Percentiles rank a stretch among this genome's conserved stretches.
Conservation (phyloP, 352 stramenopile species). For the Aphanomyces invadans region DNA sequence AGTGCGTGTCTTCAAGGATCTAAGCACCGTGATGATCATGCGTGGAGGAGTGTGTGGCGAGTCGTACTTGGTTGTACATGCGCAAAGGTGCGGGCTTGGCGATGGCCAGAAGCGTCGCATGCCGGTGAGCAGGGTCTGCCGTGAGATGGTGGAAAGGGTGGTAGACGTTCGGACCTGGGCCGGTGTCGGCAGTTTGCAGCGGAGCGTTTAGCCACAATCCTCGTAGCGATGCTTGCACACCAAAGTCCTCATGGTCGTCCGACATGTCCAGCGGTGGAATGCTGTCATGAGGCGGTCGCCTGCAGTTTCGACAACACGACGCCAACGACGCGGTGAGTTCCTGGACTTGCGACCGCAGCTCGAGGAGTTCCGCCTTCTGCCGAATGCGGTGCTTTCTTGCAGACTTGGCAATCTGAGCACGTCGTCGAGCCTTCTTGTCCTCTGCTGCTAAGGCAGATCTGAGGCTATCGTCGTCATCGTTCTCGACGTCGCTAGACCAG, state of each 20-base stretch:
- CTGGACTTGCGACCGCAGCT: constrained; percentile 34
- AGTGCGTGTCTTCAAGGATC: constrained; percentile 20
- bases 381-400: constrained; percentile 67
- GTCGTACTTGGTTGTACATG: constrained; percentile 22
- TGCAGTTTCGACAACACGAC: not conserved
- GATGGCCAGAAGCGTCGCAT: constrained; percentile 8
- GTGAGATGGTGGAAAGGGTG: constrained; percentile 16
- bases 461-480: not conserved
- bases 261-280: not conserved
- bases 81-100: not conserved
- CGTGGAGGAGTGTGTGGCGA: not conserved
- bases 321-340: constrained; percentile 26
- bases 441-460: constrained; percentile 25
- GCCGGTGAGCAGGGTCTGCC: not conserved
- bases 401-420: constrained; percentile 74
- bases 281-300: not conserved
- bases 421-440: constrained; percentile 71
- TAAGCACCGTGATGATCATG: not conserved
- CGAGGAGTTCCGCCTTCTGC: constrained; percentile 32
- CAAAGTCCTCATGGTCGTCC: not conserved
- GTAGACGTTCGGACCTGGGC: constrained; percentile 20
- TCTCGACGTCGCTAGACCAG: constrained; percentile 15
- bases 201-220: constrained; percentile 22
- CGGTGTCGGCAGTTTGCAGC: constrained; percentile 16
- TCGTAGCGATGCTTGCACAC: constrained; percentile 6